Conservation (phyloP, 768 basidiomycete species). For the Rhizopogon sp. region DNA sequence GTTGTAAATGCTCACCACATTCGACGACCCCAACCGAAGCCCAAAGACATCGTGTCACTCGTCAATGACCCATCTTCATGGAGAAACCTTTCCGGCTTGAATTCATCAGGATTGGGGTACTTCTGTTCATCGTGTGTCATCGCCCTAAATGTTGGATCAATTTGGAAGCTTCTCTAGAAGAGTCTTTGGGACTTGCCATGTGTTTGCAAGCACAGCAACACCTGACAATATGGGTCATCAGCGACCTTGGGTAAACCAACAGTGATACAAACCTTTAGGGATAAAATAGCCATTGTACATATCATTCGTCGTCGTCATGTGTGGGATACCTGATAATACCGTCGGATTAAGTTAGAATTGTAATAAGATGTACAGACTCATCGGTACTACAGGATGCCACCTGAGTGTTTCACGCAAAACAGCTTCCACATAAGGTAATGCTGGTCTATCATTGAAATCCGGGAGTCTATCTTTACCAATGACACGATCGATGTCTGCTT, state of each 20-base stretch:
- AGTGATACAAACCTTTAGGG: conserved; percentile 31
- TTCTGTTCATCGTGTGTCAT: conserved; percentile 7
- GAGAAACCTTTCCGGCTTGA: conserved; percentile 29
- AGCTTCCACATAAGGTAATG: conserved; percentile 3
- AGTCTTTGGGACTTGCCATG: neutral
- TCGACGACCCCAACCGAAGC: conserved; percentile 1
- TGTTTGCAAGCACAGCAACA: neutral
- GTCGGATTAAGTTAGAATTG: neutral
- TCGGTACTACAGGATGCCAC: neutral
- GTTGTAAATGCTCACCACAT: neutral
- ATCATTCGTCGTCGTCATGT: conserved; percentile 28
- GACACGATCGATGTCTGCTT: conserved; percentile 4
- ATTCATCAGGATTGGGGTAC: conserved; percentile 17
- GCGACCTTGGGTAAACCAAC: too few species aligned
- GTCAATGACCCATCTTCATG: conserved; percentile 4
- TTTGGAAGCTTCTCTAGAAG: neutral
- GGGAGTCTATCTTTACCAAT: conserved; percentile 5
- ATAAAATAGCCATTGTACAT: conserved; percentile 40
- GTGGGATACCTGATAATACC: conserved; percentile 12
- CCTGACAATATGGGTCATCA: neutral
- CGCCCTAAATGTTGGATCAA: conserved; percentile 5
- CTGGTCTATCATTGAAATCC: neutral
- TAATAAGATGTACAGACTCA: neutral
- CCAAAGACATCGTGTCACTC: neutral
- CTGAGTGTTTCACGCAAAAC: neutral